These are phyloP conservation scores for Infundibulicybe gibba DNA, from an alignment of 768 basidiomycete genomes.

Conservation along the genomic window DNA sequence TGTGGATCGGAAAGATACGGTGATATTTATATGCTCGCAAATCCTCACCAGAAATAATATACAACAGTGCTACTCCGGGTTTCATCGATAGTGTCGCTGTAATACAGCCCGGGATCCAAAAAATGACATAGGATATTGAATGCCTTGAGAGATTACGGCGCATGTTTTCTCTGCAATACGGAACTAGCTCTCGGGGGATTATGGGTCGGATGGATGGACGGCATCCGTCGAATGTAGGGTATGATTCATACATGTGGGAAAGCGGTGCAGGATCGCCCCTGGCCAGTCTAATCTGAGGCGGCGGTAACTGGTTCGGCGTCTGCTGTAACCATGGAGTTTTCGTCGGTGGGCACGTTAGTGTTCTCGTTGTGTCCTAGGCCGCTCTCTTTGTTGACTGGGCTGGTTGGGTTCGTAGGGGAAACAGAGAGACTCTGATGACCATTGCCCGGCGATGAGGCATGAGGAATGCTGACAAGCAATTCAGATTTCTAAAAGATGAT, in stretches of 20 bases:
- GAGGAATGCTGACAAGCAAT: conserved; percentile 69
- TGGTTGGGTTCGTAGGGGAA: conserved; percentile 71
- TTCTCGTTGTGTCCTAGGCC: conserved; percentile 38
- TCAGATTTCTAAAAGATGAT: background rate
- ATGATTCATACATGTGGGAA: conserved; percentile 10
- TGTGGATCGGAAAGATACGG: no score
- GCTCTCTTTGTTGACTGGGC: conserved; percentile 64
- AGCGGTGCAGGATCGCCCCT: background rate
- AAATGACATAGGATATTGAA: no score
- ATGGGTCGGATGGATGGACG: no score
- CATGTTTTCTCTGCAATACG: no score
- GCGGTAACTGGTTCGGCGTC: background rate
- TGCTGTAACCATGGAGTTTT: conserved; percentile 7
- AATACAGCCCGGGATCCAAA: no score
- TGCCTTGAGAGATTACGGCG: no score
- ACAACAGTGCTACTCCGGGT: no score
- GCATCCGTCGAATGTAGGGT: conserved; percentile 10
- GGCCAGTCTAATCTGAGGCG: conserved; percentile 9
- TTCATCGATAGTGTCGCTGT: no score
- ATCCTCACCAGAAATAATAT: no score
- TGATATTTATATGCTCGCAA: no score
- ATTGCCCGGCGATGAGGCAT: conserved; percentile 69
- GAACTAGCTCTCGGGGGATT: no score
- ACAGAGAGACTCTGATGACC: conserved; percentile 58
- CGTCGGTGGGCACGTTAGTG: conserved; percentile 24